These are phyloP conservation scores for Polyrhizophydium stewartii DNA, from an alignment of 371 early-diverging fungal species.

Conservation along the genomic window DNA sequence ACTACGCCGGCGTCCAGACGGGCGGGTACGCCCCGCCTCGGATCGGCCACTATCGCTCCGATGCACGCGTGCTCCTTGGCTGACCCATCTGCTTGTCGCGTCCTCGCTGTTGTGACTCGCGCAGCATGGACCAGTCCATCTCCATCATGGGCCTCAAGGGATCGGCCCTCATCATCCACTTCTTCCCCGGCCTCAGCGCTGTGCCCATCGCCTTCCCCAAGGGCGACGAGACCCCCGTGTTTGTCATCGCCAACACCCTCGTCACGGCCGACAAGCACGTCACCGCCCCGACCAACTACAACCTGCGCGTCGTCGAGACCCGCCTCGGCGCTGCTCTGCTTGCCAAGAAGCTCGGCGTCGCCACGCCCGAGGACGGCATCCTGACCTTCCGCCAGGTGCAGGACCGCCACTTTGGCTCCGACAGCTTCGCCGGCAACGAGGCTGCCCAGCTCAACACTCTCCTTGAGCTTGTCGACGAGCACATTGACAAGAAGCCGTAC, in stretches of 20 bases:
- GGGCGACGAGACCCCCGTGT: slow-evolving; percentile 35
- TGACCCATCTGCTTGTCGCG: neutral
- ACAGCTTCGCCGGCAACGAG: slow-evolving; percentile 3
- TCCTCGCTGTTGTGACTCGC: neutral
- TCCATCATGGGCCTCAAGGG: slow-evolving; percentile 73
- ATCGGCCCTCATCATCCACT: slow-evolving; percentile 79
- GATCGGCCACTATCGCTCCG: too few species aligned
- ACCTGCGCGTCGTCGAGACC: slow-evolving; percentile 93
- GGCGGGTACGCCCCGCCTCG: slow-evolving; percentile 48
- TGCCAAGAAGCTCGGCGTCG: slow-evolving; percentile 9
- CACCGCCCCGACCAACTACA: slow-evolving; percentile 86
- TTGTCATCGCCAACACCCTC: slow-evolving; percentile 88
- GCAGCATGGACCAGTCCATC: slow-evolving; percentile 88
- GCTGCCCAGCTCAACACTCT: slow-evolving; percentile 7
- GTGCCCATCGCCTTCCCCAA: slow-evolving; percentile 51
- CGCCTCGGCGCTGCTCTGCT: slow-evolving; percentile 44
- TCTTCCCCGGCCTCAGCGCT: slow-evolving; percentile 70
- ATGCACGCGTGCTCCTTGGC: too few species aligned
- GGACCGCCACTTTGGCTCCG: slow-evolving; percentile 8
- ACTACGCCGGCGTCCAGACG: slow-evolving; percentile 76
- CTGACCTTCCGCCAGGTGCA: slow-evolving; percentile 26
- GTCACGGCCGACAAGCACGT: slow-evolving; percentile 85
- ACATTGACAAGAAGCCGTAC: slow-evolving; percentile 21
- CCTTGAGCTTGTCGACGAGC: slow-evolving; percentile 14
- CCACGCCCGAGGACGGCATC: neutral